phyloP scores from a whole-genome alignment of 192 early-diverging fungal genomes.

The Paraglomus brasilianum region DNA sequence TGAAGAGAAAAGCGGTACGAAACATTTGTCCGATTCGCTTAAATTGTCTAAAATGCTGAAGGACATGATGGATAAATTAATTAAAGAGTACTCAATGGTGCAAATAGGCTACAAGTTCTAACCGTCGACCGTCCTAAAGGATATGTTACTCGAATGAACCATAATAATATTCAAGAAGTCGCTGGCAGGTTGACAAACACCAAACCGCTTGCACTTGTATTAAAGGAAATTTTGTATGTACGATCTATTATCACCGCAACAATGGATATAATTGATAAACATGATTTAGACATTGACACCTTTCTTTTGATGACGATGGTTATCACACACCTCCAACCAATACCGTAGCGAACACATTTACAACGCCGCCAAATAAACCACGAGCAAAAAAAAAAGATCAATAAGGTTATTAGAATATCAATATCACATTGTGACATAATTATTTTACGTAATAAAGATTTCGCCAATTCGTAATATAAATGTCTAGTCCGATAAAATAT shows the following conservation, averaged over 20 bases:
- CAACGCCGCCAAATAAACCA: too few species aligned
- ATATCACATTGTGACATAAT: too few species aligned
- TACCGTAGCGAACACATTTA: too few species aligned
- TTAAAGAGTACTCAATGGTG: constrained; percentile 9
- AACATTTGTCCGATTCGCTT: constrained; percentile 1
- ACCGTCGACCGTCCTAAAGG: background rate
- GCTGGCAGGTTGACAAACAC: background rate
- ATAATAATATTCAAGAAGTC: constrained; percentile 17
- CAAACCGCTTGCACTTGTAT: constrained; percentile 9
- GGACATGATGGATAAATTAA: constrained; percentile 13
- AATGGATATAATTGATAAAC: constrained; percentile 8
- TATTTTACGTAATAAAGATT: too few species aligned
- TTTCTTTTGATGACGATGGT: too few species aligned
- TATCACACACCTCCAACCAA: too few species aligned
- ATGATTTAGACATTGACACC: too few species aligned
- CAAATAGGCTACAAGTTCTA: constrained; percentile 14
- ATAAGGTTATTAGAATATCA: too few species aligned
- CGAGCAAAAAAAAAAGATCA: too few species aligned
- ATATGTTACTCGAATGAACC: constrained; percentile 3
- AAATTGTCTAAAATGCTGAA: constrained; percentile 20
- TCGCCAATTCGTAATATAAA: too few species aligned
- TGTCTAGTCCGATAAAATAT: too few species aligned
- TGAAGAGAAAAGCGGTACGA: constrained; percentile 6
- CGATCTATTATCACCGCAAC: constrained; percentile 11
- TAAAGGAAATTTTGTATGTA: constrained; percentile 9